These are phyloP conservation scores for Nemania sp. DNA, from an alignment of 2,329 filamentous ascomycete species.

Conservation along the genomic window DNA sequence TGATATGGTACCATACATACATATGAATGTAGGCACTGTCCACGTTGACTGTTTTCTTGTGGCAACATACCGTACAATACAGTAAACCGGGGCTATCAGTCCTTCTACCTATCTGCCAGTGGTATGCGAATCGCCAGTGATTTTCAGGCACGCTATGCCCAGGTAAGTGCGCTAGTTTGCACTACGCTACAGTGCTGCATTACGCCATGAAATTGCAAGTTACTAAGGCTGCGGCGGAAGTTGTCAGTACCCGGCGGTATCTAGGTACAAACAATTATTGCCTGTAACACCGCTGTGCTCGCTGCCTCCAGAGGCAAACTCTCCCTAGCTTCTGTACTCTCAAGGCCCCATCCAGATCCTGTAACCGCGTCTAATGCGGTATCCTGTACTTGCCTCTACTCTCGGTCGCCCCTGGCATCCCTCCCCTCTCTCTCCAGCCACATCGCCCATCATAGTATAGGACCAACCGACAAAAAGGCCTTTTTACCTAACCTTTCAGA, in stretches of 20 bases:
- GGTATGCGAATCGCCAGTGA: too few species aligned
- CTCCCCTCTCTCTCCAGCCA: slow-evolving; percentile 36
- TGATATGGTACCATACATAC: neutral
- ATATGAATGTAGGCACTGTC: neutral
- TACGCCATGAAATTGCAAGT: neutral
- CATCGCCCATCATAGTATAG: slow-evolving; percentile 32
- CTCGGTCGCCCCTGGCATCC: slow-evolving; percentile 17
- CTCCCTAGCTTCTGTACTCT: neutral
- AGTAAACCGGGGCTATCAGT: too few species aligned
- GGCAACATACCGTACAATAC: too few species aligned
- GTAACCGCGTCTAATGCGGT: neutral
- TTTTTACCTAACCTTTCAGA: slow-evolving; percentile 38
- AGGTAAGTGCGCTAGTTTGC: too few species aligned
- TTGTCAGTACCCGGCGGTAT: neutral
- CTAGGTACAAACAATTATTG: too few species aligned
- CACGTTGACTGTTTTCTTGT: slow-evolving; percentile 1
- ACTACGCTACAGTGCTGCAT: neutral
- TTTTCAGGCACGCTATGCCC: too few species aligned
- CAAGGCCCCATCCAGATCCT: too few species aligned
- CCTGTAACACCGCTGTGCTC: neutral
- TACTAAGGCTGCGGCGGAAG: too few species aligned
- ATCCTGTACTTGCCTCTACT: neutral
- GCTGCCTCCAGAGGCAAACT: neutral
- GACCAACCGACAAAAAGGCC: slow-evolving; percentile 25
- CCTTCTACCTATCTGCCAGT: too few species aligned